These are phyloP conservation scores for Microbotryum intermedium DNA, from an alignment of 1,284 basidiomycete genomes.

Conservation along the genomic window DNA sequence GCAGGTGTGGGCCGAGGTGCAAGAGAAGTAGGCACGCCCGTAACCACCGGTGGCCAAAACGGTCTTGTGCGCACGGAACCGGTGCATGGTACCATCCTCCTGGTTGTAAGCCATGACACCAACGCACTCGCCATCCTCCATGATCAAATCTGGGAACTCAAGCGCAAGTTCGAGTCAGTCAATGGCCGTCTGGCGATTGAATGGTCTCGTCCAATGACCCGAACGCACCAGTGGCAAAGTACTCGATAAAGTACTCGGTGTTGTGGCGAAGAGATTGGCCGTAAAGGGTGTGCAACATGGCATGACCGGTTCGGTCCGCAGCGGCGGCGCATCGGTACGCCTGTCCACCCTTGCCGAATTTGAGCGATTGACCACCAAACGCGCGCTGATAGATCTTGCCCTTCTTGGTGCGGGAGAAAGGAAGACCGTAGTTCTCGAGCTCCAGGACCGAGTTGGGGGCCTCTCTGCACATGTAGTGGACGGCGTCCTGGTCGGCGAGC, in stretches of 20 bases:
- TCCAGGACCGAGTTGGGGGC: constrained; percentile 40
- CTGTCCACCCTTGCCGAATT: constrained; percentile 97
- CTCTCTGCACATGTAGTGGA: constrained; percentile 32
- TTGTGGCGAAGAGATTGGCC: constrained; percentile 98
- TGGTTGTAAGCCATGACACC: constrained; percentile 98
- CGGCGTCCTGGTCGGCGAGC: constrained; percentile 89
- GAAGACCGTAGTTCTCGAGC: constrained; percentile 98
- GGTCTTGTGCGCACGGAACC: constrained; percentile 97
- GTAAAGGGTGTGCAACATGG: constrained; percentile 86
- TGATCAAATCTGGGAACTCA: constrained; percentile 65
- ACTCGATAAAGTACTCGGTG: constrained; percentile 99
- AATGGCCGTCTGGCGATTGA: no score
- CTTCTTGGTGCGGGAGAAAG: constrained; percentile 97
- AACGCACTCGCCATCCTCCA: constrained; percentile 98
- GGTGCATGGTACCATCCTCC: constrained; percentile 98
- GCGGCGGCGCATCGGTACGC: constrained; percentile 98
- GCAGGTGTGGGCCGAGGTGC: constrained; percentile 98
- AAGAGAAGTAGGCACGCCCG: constrained; percentile 97
- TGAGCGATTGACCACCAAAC: constrained; percentile 95
- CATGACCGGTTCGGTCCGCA: constrained; percentile 97
- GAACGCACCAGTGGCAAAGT: constrained; percentile 60
- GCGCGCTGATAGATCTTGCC: constrained; percentile 99
- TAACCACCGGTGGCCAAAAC: constrained; percentile 98
- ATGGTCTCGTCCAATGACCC: neutral
- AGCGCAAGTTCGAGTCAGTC: constrained; percentile 5